These are phyloP conservation scores for Licmophora abbreviata DNA, from an alignment of 108 stramenopile species.

Conservation along the genomic window DNA sequence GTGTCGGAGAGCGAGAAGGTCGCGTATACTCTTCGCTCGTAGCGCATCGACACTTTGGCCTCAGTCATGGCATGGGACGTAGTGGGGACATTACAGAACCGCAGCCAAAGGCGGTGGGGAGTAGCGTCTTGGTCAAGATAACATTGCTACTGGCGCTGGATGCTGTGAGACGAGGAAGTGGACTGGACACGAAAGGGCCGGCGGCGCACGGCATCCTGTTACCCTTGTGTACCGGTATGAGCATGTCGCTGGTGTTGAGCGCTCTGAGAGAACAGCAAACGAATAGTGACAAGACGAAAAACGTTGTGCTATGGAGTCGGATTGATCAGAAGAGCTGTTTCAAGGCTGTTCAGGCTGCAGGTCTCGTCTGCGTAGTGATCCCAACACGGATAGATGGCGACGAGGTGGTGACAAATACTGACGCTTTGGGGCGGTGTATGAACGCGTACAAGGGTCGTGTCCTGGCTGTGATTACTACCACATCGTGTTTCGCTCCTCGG, in stretches of 20 bases:
- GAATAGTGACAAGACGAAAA: constrained; percentile 15
- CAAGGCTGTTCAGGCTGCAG: constrained; percentile 91
- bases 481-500: constrained; percentile 97
- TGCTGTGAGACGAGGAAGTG: constrained; percentile 82
- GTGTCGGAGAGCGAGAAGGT: constrained; percentile 99
- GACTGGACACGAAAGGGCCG: constrained; percentile 54
- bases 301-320: constrained; percentile 84
- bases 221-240: constrained; percentile 95
- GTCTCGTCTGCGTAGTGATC: constrained; percentile 83
- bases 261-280: constrained; percentile 36
- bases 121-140: constrained; percentile 82
- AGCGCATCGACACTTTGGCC: constrained; percentile 76
- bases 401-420: constrained; percentile 84
- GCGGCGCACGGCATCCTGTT: constrained; percentile 75
- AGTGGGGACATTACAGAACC: constrained; percentile 95
- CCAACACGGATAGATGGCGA: constrained; percentile 69
- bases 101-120: constrained; percentile 99
- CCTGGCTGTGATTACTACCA: constrained; percentile 89
- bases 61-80: constrained; percentile 96
- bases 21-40: constrained; percentile 90
- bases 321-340: constrained; percentile 99
- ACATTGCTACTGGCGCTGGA: constrained; percentile 73
- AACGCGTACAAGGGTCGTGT: constrained; percentile 35
- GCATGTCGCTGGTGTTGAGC: constrained; percentile 66
- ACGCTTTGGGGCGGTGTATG: constrained; percentile 66